Conservation (phyloP, 768 basidiomycete species). For the Mycena albidolilacea region DNA sequence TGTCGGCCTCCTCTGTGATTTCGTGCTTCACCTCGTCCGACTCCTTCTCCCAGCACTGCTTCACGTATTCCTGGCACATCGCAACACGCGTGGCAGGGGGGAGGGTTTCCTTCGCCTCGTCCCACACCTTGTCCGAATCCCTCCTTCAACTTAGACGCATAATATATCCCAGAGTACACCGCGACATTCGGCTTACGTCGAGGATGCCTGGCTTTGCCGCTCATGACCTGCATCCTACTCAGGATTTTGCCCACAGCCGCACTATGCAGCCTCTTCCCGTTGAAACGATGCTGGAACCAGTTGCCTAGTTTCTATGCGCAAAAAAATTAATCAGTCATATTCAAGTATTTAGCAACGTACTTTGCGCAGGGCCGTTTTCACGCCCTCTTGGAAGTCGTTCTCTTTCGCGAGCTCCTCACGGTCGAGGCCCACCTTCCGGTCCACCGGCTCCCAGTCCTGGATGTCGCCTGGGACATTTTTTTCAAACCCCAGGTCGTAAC, state of each 20-base stretch:
- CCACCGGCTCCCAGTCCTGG: too few relatives aligned
- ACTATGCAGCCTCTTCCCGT: not conserved
- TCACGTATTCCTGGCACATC: constrained; percentile 14
- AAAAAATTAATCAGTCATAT: too few relatives aligned
- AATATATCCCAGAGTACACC: constrained; percentile 21
- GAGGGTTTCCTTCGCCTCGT: not conserved
- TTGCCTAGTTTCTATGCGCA: constrained; percentile 27
- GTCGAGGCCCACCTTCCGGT: too few relatives aligned
- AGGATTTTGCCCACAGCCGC: constrained; percentile 5
- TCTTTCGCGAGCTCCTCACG: too few relatives aligned
- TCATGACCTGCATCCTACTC: not conserved
- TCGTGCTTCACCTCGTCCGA: not conserved
- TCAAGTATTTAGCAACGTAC: too few relatives aligned
- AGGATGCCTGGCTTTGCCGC: not conserved
- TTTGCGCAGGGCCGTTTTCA: too few relatives aligned
- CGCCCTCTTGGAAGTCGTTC: too few relatives aligned
- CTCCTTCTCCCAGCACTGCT: constrained; percentile 1
- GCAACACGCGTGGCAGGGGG: not conserved
- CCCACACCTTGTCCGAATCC: constrained; percentile 31
- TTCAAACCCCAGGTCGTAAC: too few relatives aligned
- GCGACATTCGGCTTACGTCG: constrained; percentile 1
- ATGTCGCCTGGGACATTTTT: too few relatives aligned
- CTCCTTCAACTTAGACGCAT: constrained; percentile 11
- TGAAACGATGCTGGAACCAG: constrained; percentile 24
- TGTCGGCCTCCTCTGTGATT: constrained; percentile 1